Conservation (phyloP, 1,139 yeast species). For the Zygosaccharomyces sapae region DNA sequence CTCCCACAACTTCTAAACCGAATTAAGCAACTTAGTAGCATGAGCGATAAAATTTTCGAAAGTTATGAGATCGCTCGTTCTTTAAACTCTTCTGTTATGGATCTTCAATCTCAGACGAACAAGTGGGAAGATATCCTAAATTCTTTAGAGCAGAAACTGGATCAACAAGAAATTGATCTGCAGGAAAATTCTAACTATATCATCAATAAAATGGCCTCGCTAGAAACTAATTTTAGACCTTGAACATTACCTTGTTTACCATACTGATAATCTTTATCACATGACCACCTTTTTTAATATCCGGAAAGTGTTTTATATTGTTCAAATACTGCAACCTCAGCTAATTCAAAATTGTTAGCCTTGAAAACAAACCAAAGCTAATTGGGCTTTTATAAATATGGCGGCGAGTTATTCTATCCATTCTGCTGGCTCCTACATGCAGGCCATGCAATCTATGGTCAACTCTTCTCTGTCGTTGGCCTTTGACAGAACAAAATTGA, state of each 20-base stretch:
- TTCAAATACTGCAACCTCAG: too few relatives aligned
- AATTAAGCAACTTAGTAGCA: constrained; percentile 42
- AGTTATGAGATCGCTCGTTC: constrained; percentile 51
- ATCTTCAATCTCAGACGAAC: constrained; percentile 40
- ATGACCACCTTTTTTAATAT: background rate
- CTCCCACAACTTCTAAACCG: constrained; percentile 45
- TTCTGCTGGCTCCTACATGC: constrained; percentile 74
- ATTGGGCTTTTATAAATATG: constrained; percentile 23
- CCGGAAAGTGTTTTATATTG: too few relatives aligned
- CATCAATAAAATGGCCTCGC: background rate
- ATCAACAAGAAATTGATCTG: constrained; percentile 26
- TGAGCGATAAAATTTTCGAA: constrained; percentile 51
- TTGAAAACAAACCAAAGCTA: background rate
- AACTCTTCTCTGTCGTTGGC: constrained; percentile 42
- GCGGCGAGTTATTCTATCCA: constrained; percentile 45
- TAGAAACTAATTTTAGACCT: background rate
- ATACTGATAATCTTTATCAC: background rate
- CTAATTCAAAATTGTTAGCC: too few relatives aligned
- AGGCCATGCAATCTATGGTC: constrained; percentile 67
- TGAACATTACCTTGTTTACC: background rate
- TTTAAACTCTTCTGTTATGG: constrained; percentile 40
- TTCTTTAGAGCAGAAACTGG: constrained; percentile 40
- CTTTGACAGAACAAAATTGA: constrained; percentile 22
- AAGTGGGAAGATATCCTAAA: constrained; percentile 43
- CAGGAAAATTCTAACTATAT: constrained; percentile 1